phyloP scores from a whole-genome alignment of 495 filamentous ascomycete species.

The Xylaria palmicola region DNA sequence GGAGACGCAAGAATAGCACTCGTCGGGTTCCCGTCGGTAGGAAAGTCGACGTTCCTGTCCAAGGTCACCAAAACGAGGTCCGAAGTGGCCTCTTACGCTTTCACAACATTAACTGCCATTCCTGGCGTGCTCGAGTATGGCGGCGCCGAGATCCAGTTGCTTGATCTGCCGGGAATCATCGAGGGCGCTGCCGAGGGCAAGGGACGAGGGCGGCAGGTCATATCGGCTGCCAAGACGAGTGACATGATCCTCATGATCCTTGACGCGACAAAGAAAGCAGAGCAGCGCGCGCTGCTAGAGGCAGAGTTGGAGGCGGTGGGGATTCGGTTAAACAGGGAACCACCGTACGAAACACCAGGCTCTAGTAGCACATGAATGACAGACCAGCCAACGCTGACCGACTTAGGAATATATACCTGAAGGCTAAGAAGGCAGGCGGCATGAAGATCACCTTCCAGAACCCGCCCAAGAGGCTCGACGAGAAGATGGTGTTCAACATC shows the following conservation, averaged over 20 bases:
- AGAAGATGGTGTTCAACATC: constrained; percentile 97
- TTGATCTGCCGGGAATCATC: constrained; percentile 98
- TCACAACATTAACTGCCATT: constrained; percentile 97
- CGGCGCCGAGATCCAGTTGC: constrained; percentile 95
- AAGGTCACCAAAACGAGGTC: constrained; percentile 99
- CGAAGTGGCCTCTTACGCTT: constrained; percentile 94
- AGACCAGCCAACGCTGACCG: constrained; percentile 15
- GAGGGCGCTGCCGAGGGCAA: constrained; percentile 97
- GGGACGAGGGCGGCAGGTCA: constrained; percentile 93
- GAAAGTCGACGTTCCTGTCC: constrained; percentile 97
- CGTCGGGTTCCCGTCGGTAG: constrained; percentile 96
- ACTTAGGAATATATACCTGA: constrained; percentile 93
- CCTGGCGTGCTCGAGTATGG: constrained; percentile 98
- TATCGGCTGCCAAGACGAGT: constrained; percentile 98
- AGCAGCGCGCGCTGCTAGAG: constrained; percentile 88
- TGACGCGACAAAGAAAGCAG: constrained; percentile 94
- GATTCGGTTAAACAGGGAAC: constrained; percentile 88
- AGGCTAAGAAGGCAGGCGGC: constrained; percentile 92
- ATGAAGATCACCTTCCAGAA: constrained; percentile 97
- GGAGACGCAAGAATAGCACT: constrained; percentile 97
- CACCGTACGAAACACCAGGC: constrained; percentile 58
- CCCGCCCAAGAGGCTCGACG: constrained; percentile 86
- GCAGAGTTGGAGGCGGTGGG: constrained; percentile 95
- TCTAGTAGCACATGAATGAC: background rate
- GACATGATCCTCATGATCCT: constrained; percentile 96